Conservation (phyloP, 371 early-diverging fungal species). For the Paraphysoderma sedebokerense region DNA sequence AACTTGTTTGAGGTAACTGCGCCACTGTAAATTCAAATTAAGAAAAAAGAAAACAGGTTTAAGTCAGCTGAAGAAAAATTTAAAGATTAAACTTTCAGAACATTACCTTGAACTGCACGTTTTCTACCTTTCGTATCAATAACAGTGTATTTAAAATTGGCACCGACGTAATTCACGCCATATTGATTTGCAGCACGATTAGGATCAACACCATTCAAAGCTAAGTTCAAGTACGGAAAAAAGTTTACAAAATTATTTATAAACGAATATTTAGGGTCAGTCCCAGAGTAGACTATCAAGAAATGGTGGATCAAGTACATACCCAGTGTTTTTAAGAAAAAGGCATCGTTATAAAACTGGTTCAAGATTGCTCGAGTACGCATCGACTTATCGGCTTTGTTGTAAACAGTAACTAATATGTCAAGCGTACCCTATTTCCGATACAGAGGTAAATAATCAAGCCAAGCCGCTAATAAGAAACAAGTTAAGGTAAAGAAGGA, state of each 20-base stretch:
- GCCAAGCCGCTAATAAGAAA: too few relatives aligned
- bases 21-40: slow-evolving; percentile 22
- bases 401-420: slow-evolving; percentile 36
- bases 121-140: slow-evolving; percentile 56
- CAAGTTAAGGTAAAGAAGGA: too few relatives aligned
- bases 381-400: slow-evolving; percentile 7
- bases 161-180: slow-evolving; percentile 65
- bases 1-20: slow-evolving; percentile 61
- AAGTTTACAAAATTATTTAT: not conserved
- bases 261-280: not conserved
- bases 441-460: too few relatives aligned
- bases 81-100: not conserved
- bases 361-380: slow-evolving; percentile 26
- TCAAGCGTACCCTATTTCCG: slow-evolving; percentile 62
- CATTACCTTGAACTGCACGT: slow-evolving; percentile 45
- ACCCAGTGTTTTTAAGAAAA: slow-evolving; percentile 74
- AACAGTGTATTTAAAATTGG: slow-evolving; percentile 67
- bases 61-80: not conserved
- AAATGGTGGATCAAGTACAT: slow-evolving; percentile 5
- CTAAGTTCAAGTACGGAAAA: slow-evolving; percentile 7
- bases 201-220: slow-evolving; percentile 58
- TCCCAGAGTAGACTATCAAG: not conserved
- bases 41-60: not conserved
- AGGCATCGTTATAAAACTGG: slow-evolving; percentile 72
- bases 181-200: slow-evolving; percentile 44